These are phyloP conservation scores for Lachnum nothofagi DNA, from an alignment of 2,329 filamentous ascomycete genomes.

Conservation along the genomic window DNA sequence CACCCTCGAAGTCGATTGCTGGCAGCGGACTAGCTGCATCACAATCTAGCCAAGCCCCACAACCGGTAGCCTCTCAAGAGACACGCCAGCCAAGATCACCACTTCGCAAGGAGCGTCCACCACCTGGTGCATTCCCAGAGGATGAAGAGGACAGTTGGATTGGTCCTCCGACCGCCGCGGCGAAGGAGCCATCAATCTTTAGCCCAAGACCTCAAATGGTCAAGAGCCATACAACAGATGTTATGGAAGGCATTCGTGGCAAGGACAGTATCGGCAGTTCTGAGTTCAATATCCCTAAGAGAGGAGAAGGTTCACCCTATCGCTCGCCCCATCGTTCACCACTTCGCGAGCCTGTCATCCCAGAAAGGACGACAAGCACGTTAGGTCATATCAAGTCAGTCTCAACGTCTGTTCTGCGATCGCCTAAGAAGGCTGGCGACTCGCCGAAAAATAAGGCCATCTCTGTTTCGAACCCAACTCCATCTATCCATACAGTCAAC, in stretches of 20 bases:
- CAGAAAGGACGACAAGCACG: slow-evolving; percentile 30
- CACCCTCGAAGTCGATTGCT: slow-evolving; percentile 32
- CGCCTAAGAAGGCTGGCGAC: slow-evolving; percentile 39
- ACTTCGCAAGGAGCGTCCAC: slow-evolving; percentile 12
- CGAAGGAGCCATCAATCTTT: slow-evolving; percentile 32
- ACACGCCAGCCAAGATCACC: slow-evolving; percentile 13
- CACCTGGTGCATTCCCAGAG: slow-evolving; percentile 57
- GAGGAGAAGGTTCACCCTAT: slow-evolving; percentile 34
- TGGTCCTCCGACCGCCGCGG: slow-evolving; percentile 40
- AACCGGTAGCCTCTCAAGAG: slow-evolving; percentile 15
- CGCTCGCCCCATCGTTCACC: slow-evolving; percentile 27
- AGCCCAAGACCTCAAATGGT: slow-evolving; percentile 48
- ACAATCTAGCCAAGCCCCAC: slow-evolving; percentile 19
- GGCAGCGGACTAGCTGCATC: slow-evolving; percentile 17
- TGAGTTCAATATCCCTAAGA: slow-evolving; percentile 43
- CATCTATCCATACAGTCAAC: slow-evolving; percentile 48
- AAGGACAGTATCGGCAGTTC: slow-evolving; percentile 45
- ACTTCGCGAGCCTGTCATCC: slow-evolving; percentile 26
- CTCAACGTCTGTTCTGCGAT: slow-evolving; percentile 55
- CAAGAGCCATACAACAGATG: slow-evolving; percentile 58
- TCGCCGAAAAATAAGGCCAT: slow-evolving; percentile 47
- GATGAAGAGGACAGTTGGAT: slow-evolving; percentile 61
- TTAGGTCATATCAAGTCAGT: slow-evolving; percentile 56
- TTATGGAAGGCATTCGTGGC: slow-evolving; percentile 52
- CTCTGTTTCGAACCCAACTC: slow-evolving; percentile 53